phyloP scores from a whole-genome alignment of 2,329 filamentous ascomycete genomes.

The Leptographium procerum region DNA sequence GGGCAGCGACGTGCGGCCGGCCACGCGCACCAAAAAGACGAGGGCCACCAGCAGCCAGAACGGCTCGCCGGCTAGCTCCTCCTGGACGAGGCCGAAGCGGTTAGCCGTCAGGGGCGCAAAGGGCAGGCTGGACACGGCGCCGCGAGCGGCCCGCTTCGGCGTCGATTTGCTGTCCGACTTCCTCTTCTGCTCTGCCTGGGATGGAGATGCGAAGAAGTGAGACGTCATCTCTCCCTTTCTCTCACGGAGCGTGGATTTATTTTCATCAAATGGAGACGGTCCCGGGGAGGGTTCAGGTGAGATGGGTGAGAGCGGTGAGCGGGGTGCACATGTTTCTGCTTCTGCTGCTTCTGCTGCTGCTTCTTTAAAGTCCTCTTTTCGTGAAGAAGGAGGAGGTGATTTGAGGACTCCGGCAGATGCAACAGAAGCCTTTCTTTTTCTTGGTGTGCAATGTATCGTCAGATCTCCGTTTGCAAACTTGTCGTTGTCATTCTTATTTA shows the following conservation, averaged over 20 bases:
- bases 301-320: not conserved
- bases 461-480: not conserved
- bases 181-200: not conserved
- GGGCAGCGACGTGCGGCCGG: constrained; percentile 63
- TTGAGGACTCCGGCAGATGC: no score
- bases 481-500: no score
- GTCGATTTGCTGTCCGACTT: not conserved
- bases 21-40: constrained; percentile 75
- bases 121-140: constrained; percentile 43
- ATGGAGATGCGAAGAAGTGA: not conserved
- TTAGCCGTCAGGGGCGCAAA: constrained; percentile 56
- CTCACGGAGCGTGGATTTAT: no score
- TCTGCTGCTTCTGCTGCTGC: no score
- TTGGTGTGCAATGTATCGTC: not conserved
- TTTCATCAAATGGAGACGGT: not conserved
- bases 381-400: not conserved
- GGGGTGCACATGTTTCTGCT: not conserved
- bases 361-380: not conserved
- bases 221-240: not conserved
- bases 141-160: constrained; percentile 22
- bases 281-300: not conserved
- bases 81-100: constrained; percentile 73
- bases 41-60: constrained; percentile 75
- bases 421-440: no score
- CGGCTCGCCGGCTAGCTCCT: constrained; percentile 60